Conservation (phyloP, 2,329 filamentous ascomycete genomes). For the Penicillium hordei region DNA sequence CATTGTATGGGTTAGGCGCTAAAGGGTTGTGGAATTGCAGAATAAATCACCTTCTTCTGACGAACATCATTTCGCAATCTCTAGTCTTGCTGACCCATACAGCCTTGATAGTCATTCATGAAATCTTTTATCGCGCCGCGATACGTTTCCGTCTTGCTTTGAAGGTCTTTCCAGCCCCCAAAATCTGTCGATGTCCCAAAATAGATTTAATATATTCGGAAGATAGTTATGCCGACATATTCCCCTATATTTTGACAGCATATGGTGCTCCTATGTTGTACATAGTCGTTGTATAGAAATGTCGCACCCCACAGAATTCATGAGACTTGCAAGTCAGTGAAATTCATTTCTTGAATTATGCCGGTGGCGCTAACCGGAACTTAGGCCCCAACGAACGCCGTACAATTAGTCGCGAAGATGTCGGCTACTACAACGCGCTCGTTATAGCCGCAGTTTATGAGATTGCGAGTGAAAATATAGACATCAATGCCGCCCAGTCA, state of each 20-base stretch:
- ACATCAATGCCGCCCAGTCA: slow-evolving; percentile 21
- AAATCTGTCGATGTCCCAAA: not conserved
- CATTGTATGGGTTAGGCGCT: too few relatives aligned
- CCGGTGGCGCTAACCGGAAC: not conserved
- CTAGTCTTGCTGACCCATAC: too few relatives aligned
- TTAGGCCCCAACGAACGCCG: slow-evolving; percentile 45
- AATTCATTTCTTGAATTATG: not conserved
- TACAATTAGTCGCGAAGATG: slow-evolving; percentile 43
- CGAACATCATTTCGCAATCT: too few relatives aligned
- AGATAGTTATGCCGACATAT: not conserved
- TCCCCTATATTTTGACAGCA: not conserved
- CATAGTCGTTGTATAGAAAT: not conserved
- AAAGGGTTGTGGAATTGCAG: too few relatives aligned
- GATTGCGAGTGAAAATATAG: slow-evolving; percentile 10
- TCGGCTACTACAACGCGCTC: slow-evolving; percentile 44
- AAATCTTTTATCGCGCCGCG: not conserved
- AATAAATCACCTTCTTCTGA: too few relatives aligned
- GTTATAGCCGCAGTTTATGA: slow-evolving; percentile 41
- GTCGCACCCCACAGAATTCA: not conserved
- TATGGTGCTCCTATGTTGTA: not conserved
- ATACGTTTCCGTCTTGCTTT: not conserved
- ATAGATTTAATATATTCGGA: not conserved
- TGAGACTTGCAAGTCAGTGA: slow-evolving; percentile 6
- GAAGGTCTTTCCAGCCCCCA: not conserved
- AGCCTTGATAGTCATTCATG: too few relatives aligned